phyloP scores from a whole-genome alignment of 257 asterid species.

The Scutellaria minor region DNA sequence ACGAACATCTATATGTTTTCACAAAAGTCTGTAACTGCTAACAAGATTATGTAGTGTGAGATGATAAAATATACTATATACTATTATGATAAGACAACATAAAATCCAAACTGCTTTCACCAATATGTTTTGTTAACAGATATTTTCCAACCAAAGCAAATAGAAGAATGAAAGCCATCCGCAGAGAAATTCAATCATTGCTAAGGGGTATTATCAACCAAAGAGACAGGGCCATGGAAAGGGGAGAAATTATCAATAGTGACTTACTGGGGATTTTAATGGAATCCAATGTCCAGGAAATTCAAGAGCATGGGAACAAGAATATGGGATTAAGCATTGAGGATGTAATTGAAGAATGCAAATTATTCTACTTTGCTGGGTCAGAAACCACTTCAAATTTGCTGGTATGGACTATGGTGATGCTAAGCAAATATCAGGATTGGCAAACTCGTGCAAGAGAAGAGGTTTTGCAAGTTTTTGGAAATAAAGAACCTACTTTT shows the following conservation, averaged over 20 bases:
- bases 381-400: conserved; percentile 42
- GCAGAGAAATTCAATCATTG: conserved; percentile 17
- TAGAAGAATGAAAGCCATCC: conserved; percentile 32
- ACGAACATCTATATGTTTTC: not conserved
- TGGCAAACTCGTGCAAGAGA: conserved; percentile 50
- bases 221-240: conserved; percentile 34
- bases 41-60: no score
- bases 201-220: conserved; percentile 30
- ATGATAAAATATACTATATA: no score
- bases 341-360: conserved; percentile 49
- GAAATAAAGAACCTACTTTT: conserved; percentile 32
- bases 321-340: conserved; percentile 41
- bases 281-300: conserved; percentile 38
- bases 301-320: conserved; percentile 41
- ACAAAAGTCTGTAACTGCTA: no score
- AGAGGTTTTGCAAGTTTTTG: conserved; percentile 40
- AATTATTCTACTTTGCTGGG: conserved; percentile 47
- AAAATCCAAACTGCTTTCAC: no score
- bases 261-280: conserved; percentile 42
- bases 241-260: conserved; percentile 27
- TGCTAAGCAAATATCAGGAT: conserved; percentile 41
- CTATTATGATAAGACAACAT: no score
- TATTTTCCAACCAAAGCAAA: conserved; percentile 42
- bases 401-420: conserved; percentile 47
- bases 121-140: not conserved